Evolutionary conservation across 139 green algal genomes (phyloP).

Genomic region (Asterochloris sp.): DNA sequence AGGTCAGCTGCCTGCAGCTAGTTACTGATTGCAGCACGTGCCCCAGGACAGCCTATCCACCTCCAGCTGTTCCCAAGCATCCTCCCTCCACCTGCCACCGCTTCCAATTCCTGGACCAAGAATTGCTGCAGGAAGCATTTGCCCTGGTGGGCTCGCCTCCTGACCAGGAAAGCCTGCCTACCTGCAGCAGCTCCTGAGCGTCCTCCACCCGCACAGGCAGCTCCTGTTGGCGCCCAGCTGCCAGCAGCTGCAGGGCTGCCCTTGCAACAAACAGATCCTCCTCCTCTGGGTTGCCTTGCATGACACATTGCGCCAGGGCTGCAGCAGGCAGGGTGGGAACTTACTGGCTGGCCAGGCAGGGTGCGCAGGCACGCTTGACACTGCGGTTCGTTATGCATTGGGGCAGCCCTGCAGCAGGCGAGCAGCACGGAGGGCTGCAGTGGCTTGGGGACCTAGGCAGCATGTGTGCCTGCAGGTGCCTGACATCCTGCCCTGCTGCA

Average conservation of each 20-base stretch:
- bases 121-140: no score
- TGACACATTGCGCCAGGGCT: conserved; percentile 9
- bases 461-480: background rate
- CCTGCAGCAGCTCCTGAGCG: conserved; percentile 1
- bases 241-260: conserved; percentile 9
- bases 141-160: no score
- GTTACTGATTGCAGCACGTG: no score
- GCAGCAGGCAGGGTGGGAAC: background rate
- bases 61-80: no score
- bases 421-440: background rate
- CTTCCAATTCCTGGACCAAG: no score
- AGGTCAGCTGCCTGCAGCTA: no score
- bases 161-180: no score
- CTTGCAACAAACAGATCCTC: conserved; percentile 10
- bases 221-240: background rate
- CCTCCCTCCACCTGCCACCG: no score
- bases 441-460: background rate
- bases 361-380: background rate
- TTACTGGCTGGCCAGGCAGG: background rate
- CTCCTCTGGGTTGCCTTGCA: conserved; percentile 1
- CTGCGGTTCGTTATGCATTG: background rate
- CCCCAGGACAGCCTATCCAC: no score
- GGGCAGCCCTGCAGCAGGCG: background rate
- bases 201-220: conserved; percentile 6
- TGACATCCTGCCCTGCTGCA: background rate